Evolutionary conservation across 305 asterid genomes (phyloP).

Genomic region (Fraxinus angustifolia): DNA sequence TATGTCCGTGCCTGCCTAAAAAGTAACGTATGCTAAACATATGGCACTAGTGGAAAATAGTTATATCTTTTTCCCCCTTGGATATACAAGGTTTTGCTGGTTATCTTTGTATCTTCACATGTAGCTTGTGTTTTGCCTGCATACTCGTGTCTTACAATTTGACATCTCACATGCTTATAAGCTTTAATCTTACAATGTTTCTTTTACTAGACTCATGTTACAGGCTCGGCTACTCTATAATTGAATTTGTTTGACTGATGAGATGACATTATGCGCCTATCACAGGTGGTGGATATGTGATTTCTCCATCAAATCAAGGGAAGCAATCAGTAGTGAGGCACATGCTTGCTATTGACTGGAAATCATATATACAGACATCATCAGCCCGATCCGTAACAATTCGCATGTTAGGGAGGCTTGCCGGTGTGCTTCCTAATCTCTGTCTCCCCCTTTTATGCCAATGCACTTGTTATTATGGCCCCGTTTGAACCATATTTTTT

Average conservation of each 20-base stretch:
- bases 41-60: conserved; percentile 21
- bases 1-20: conserved; percentile 97
- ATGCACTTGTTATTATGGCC: conserved; percentile 9
- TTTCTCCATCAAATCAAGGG: conserved; percentile 82
- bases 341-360: conserved; percentile 99
- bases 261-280: conserved; percentile 27
- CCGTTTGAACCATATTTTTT: no score
- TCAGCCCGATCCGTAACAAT: conserved; percentile 85
- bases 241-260: conserved; percentile 24
- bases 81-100: neutral
- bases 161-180: conserved; percentile 5
- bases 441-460: conserved; percentile 15
- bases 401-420: conserved; percentile 81
- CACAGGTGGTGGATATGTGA: conserved; percentile 94
- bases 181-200: conserved; percentile 19
- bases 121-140: conserved; percentile 2
- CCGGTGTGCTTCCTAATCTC: conserved; percentile 52
- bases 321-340: conserved; percentile 78
- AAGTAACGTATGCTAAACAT: conserved; percentile 81
- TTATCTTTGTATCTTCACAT: neutral
- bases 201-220: conserved; percentile 1
- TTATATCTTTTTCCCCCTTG: conserved; percentile 4
- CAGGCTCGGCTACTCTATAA: neutral
- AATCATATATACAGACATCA: conserved; percentile 69
- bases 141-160: conserved; percentile 1